Base-by-base conservation (phyloP, 768 basidiomycete species). In the Hygrocybe punicea region DNA sequence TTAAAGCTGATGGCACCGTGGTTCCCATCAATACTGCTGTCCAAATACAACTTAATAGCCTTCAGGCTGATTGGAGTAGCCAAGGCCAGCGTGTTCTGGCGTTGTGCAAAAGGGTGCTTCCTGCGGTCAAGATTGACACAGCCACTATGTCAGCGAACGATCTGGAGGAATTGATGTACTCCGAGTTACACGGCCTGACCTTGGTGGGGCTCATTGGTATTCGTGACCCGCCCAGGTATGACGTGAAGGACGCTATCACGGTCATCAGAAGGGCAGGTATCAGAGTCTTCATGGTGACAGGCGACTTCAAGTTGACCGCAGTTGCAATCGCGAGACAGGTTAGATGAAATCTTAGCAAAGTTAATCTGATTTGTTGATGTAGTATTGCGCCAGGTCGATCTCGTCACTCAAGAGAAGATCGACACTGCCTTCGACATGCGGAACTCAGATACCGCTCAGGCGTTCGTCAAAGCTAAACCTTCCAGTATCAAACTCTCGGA, bases 261-360 rank as follows among this genome's bases (percentile, higher is more conserved):
- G 84, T 83, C 21, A 79, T 87, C 51, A 78, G 86, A 56, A 74
- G 85, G 8, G 85, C 86, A 3, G 85, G 86, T 2, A 86, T 87
- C 66, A 85, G 85, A 67, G 84, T 87, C 35, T 86, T 86, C 81
- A 86, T 87, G 86, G 82, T 87, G 4, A 87, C 85, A 23, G 85
- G 84, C 79, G 85, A 87, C 63, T 85, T 87, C 67, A 84, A 85
- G 2, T 85, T 85, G 71, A 87, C 86, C 0, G 86, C 86, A 1
- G 84, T 86, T 65, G 85, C 86, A 11, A 86, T 87, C 58, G 85
- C 85, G 9, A 78, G 84, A 61, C 86, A 87, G 73, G 86, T 87
- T 62, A 35, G 33, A 9, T 10, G 25, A 8, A 33, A 25, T 86
- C 85, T 61, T 72, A 85, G 45, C 81, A 85, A 53, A 67, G 85